These are phyloP conservation scores for Piloderma croceum DNA, from an alignment of 768 basidiomycete genomes.

Conservation along the genomic window DNA sequence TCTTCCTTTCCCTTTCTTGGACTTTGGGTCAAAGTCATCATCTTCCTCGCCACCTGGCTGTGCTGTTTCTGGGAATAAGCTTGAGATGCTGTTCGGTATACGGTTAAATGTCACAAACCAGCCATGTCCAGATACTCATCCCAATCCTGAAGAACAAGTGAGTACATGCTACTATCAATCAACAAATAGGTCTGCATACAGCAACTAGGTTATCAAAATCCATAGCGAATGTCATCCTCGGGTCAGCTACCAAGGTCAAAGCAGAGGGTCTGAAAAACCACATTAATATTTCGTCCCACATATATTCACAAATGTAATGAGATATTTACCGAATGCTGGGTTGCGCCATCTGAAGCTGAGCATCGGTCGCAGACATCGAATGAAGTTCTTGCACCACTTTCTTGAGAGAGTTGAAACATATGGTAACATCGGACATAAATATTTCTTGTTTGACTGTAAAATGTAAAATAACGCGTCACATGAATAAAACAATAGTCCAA, in stretches of 20 bases:
- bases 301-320: not conserved
- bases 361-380: constrained; percentile 36
- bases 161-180: not conserved
- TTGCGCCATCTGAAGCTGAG: constrained; percentile 67
- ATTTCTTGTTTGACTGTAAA: constrained; percentile 75
- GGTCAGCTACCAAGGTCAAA: constrained; percentile 50
- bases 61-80: too few relatives aligned
- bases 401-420: constrained; percentile 72
- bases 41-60: too few relatives aligned
- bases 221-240: constrained; percentile 40
- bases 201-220: constrained; percentile 64
- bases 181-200: constrained; percentile 33
- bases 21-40: constrained; percentile 1
- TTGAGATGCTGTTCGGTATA: not conserved
- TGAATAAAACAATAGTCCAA: not conserved
- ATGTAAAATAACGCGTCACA: not conserved
- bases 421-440: constrained; percentile 73
- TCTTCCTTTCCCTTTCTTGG: constrained; percentile 19
- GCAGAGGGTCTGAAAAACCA: constrained; percentile 40
- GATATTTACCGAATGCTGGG: constrained; percentile 51
- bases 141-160: constrained; percentile 44
- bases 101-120: constrained; percentile 25
- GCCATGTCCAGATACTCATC: constrained; percentile 52
- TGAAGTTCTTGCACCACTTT: constrained; percentile 69
- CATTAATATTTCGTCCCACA: constrained; percentile 9